Percentiles rank a stretch among this genome's conserved stretches.
These are phyloP conservation scores for Ogataea thermomethanolica DNA, from an alignment of 805 yeast species.

Conservation along the genomic window DNA sequence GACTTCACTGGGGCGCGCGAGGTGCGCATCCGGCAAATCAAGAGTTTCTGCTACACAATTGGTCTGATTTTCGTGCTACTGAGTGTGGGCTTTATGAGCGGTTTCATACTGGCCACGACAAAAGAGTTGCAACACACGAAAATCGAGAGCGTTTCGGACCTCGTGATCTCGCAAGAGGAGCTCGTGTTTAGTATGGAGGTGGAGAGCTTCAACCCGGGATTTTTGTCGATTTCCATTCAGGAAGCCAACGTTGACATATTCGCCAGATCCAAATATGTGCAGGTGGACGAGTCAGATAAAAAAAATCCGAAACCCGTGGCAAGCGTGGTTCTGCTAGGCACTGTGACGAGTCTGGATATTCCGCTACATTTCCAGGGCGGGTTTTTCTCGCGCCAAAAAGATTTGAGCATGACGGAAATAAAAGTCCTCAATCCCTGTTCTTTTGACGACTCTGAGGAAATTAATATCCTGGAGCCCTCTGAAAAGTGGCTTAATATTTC, in stretches of 20 bases:
- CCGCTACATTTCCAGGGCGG: constrained; percentile 77
- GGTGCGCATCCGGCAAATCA: constrained; percentile 29
- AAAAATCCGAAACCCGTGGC: constrained; percentile 2
- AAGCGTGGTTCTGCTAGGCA: constrained; percentile 70
- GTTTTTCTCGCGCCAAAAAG: constrained; percentile 58
- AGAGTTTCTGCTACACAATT: constrained; percentile 40
- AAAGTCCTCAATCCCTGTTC: constrained; percentile 72
- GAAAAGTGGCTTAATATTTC: constrained; percentile 73
- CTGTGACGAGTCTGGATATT: constrained; percentile 60
- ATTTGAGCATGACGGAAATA: constrained; percentile 62
- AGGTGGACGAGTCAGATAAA: constrained; percentile 2
- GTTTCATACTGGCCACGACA: constrained; percentile 81
- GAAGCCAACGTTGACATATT: constrained; percentile 79
- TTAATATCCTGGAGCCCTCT: constrained; percentile 20
- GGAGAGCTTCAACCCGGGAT: constrained; percentile 85
- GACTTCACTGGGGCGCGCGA: constrained; percentile 34
- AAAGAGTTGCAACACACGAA: constrained; percentile 72
- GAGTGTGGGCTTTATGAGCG: constrained; percentile 72
- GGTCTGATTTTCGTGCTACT: constrained; percentile 49
- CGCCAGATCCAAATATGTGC: constrained; percentile 61
- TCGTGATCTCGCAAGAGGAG: constrained; percentile 80
- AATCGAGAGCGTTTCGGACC: constrained; percentile 59
- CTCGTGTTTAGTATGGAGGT: constrained; percentile 73
- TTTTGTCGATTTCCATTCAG: constrained; percentile 59
- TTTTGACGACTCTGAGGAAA: constrained; percentile 23